Evolutionary conservation across 805 yeast species (phyloP).

Genomic region (Ogataea henricii): DNA sequence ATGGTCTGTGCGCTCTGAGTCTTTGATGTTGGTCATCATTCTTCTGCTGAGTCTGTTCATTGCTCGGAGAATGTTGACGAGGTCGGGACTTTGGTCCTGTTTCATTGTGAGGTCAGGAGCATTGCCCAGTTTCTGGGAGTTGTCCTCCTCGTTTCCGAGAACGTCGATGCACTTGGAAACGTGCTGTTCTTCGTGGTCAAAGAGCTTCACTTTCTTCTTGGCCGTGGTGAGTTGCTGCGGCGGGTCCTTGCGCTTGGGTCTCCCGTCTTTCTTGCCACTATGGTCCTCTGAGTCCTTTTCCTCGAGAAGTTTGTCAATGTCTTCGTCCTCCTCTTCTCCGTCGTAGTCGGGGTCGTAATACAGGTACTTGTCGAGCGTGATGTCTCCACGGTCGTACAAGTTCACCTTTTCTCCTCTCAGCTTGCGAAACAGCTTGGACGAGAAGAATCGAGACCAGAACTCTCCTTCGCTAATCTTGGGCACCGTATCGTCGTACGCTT

Average conservation of each 20-base stretch:
- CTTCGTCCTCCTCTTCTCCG: slow-evolving; percentile 42
- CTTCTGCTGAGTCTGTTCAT: slow-evolving; percentile 87
- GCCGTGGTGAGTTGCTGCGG: slow-evolving; percentile 27
- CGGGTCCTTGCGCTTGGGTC: slow-evolving; percentile 36
- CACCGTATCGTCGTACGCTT: slow-evolving; percentile 87
- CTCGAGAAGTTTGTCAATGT: slow-evolving; percentile 30
- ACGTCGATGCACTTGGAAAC: slow-evolving; percentile 77
- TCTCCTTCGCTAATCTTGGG: slow-evolving; percentile 88
- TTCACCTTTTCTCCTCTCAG: slow-evolving; percentile 86
- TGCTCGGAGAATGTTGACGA: slow-evolving; percentile 75
- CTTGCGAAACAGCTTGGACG: slow-evolving; percentile 83
- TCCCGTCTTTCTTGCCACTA: slow-evolving; percentile 23
- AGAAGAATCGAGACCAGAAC: slow-evolving; percentile 95
- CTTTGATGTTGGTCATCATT: slow-evolving; percentile 62
- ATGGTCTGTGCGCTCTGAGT: slow-evolving; percentile 36
- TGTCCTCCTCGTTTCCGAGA: slow-evolving; percentile 79
- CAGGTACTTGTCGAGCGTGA: slow-evolving; percentile 80
- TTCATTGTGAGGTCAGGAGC: slow-evolving; percentile 89
- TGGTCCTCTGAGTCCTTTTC: slow-evolving; percentile 44
- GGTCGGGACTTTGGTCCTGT: slow-evolving; percentile 61
- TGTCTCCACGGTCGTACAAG: slow-evolving; percentile 77
- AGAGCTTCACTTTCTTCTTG: slow-evolving; percentile 36
- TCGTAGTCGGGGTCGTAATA: slow-evolving; percentile 62
- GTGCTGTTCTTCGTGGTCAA: slow-evolving; percentile 40
- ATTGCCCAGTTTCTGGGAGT: slow-evolving; percentile 74